Evolutionary conservation across 129 eudicot species (phyloP).

Genomic region (Tagetes erecta): DNA sequence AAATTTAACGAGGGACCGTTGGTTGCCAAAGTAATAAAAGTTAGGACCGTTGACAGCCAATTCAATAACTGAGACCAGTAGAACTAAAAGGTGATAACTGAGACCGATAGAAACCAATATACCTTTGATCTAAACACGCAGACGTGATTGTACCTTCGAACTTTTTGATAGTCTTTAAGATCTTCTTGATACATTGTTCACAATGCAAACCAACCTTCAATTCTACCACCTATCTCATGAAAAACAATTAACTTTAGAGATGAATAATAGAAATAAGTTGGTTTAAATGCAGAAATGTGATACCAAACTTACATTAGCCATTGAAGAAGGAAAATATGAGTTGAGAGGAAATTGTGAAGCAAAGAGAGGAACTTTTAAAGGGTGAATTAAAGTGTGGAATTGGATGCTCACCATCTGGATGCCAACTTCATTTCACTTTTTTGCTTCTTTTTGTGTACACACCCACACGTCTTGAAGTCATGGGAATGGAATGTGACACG

Average conservation of each 20-base stretch:
- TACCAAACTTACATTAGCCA: conserved; percentile 36
- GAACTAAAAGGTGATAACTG: too few relatives aligned
- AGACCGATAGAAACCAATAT: too few relatives aligned
- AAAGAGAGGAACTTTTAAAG: conserved; percentile 28
- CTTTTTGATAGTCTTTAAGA: conserved; percentile 89
- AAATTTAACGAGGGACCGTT: too few relatives aligned
- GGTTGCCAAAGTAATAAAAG: too few relatives aligned
- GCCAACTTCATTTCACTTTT: conserved; percentile 35
- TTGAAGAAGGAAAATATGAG: conserved; percentile 14
- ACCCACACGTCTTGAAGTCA: neutral
- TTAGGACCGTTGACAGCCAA: too few relatives aligned
- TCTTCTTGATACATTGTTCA: conserved; percentile 93
- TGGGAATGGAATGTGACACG: conserved; percentile 1
- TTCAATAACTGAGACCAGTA: too few relatives aligned
- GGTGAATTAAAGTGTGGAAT: conserved; percentile 26
- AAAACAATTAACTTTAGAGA: neutral
- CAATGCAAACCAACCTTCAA: conserved; percentile 90
- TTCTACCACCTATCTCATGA: conserved; percentile 63
- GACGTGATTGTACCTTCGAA: conserved; percentile 62
- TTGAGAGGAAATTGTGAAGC: conserved; percentile 30
- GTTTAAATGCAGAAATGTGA: conserved; percentile 18
- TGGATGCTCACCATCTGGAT: conserved; percentile 34
- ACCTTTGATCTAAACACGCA: neutral
- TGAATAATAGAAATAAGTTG: neutral
- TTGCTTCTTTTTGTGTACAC: neutral